phyloP scores from a whole-genome alignment of 2,329 filamentous ascomycete genomes.

The Ramularia endophylla region DNA sequence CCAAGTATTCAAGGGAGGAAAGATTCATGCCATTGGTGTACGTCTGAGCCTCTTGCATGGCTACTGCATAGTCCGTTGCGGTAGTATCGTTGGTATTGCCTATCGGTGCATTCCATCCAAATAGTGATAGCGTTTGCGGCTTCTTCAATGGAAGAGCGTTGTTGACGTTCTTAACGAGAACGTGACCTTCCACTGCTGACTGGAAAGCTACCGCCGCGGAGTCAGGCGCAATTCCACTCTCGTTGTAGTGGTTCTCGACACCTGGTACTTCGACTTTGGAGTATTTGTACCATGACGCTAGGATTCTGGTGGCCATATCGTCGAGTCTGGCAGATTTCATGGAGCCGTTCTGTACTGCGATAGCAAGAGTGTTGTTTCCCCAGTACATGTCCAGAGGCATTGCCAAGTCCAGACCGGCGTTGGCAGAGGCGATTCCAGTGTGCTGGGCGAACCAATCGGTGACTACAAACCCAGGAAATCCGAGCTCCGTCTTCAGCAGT shows the following conservation, averaged over 20 bases:
- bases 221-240: constrained; percentile 30
- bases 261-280: constrained; percentile 1
- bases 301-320: constrained; percentile 28
- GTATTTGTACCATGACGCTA: constrained; percentile 21
- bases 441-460: constrained; percentile 39
- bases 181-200: constrained; percentile 43
- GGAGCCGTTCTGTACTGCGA: constrained; percentile 28
- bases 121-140: constrained; percentile 32
- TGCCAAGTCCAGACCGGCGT: constrained; percentile 27
- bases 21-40: constrained; percentile 5
- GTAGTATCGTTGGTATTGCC: neutral
- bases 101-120: constrained; percentile 31
- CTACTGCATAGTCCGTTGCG: constrained; percentile 3
- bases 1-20: neutral
- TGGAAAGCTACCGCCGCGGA: constrained; percentile 21
- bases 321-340: constrained; percentile 23
- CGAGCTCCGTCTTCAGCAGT: constrained; percentile 58
- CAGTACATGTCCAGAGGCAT: constrained; percentile 24
- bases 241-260: constrained; percentile 41
- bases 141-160: constrained; percentile 49
- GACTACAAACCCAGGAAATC: constrained; percentile 39
- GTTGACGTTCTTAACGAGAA: constrained; percentile 58
- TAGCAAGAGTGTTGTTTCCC: constrained; percentile 19
- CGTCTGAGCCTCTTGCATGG: constrained; percentile 11
- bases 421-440: constrained; percentile 20